Evolutionary conservation across 345 rosid genomes (phyloP), one percentile per base, ranked within the genome.

Genomic region (Gossypium sturtianum): DNA sequence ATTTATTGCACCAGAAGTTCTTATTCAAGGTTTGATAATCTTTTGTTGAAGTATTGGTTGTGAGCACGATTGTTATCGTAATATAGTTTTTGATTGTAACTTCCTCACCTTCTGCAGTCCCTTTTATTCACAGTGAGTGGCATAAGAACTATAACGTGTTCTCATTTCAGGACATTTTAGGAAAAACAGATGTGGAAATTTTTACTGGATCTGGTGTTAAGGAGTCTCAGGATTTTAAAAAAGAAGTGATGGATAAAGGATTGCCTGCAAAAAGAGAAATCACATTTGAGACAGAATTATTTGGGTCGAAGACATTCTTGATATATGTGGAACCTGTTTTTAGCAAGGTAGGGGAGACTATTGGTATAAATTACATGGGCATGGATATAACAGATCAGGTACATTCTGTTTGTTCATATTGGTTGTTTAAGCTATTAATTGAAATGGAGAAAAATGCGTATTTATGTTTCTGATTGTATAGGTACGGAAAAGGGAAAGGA

Each of bases 311-410:
- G 83, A 94, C 97, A 6, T 94, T 94, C 79, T 82, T 94, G 84
- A 92, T 94, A 51, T 88, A 86, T 45, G 98, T 94, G 22, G 94
- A 90, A 71, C 98, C 98, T 49, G 98, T 94, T 66, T 90, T 88
- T 58, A 92, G 89, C 89, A 94, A 92, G 82, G 79, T 92, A 68
- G 83, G 87, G 17, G 97, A 92, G 75, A 92, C 91, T 10, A 94
- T 94, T 74, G 98, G 98, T 66, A 84, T 94, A 59, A 94, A 94
- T 69, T 94, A 92, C 54, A 91, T 94, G 94, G 98, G 98, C 70
- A 94, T 94, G 98, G 98, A 94, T 64, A 87, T 92, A 47, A 89
- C 97, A 59, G 98, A 94, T 78, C 98, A 94, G 97, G 98, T 93
- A 74, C 61, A 68, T 25, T 45, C 34, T 16, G 16, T 57, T 29